Evolutionary conservation across 805 yeast genomes (phyloP).

Genomic region (Spencermartinsiella europaea): DNA sequence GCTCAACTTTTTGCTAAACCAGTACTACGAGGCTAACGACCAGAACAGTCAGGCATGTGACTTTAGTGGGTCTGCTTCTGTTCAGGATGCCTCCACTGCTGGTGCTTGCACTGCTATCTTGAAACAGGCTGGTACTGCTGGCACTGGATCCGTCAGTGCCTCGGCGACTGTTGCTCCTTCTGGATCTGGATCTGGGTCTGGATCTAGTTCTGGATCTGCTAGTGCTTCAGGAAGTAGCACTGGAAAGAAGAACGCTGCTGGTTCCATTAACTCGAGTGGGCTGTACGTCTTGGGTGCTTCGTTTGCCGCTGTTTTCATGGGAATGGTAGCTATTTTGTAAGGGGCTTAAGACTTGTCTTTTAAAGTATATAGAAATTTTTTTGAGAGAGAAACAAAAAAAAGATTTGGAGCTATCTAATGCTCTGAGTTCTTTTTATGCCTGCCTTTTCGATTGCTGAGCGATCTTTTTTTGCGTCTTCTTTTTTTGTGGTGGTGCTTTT

Average conservation of each 20-base stretch:
- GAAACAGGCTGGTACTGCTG: conserved; percentile 63
- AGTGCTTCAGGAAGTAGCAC: conserved; percentile 4
- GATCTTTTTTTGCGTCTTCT: no score
- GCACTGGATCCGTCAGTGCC: conserved; percentile 54
- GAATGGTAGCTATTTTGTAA: background rate
- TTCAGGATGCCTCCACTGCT: conserved; percentile 39
- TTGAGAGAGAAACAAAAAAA: no score
- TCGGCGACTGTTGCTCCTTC: conserved; percentile 26
- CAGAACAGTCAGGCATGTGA: conserved; percentile 53
- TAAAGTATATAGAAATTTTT: no score
- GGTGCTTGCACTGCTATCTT: conserved; percentile 51
- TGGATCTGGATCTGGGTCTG: conserved; percentile 22
- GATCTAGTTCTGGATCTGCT: conserved; percentile 30
- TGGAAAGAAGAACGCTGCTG: conserved; percentile 2
- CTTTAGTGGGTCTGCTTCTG: conserved; percentile 65
- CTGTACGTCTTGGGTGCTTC: background rate
- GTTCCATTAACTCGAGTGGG: conserved; percentile 2
- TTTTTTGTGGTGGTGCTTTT: no score
- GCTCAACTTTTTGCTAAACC: conserved; percentile 61
- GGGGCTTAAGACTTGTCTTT: no score
- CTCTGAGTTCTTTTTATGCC: no score
- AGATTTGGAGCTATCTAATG: no score
- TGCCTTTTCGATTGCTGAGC: no score
- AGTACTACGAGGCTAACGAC: conserved; percentile 50
- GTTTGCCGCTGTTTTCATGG: conserved; percentile 2